A percentile compares a stretch with the other conserved stretches of the same genome.
Evolutionary conservation across 2,329 filamentous ascomycete species (phyloP).

Genomic region (Sporothrix brasiliensis): DNA sequence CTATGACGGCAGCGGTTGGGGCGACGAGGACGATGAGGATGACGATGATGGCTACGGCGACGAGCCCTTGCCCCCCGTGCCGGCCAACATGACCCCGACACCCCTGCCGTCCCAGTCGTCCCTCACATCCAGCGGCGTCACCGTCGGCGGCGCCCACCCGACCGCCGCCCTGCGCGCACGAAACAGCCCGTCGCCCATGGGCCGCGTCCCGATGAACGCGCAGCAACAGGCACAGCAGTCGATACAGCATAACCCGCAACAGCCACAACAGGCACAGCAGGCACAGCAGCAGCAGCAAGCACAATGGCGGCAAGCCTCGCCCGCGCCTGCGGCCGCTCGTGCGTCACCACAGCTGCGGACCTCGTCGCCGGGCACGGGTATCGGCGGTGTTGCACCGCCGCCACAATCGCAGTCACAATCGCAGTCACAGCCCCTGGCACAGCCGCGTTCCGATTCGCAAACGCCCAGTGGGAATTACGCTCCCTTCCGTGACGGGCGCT

Average conservation of each 20-base stretch:
- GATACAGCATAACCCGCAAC: background rate
- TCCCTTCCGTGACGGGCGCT: slow-evolving; percentile 45
- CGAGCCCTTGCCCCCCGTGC: slow-evolving; percentile 13
- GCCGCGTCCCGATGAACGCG: slow-evolving; percentile 37
- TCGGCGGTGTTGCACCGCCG: background rate
- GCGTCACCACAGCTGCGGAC: slow-evolving; percentile 31
- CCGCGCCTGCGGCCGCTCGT: slow-evolving; percentile 32
- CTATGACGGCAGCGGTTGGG: slow-evolving; percentile 96
- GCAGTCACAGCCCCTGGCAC: too few species aligned
- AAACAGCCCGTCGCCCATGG: slow-evolving; percentile 35
- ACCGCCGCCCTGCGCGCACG: slow-evolving; percentile 25
- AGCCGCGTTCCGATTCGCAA: slow-evolving; percentile 35
- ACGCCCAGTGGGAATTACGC: slow-evolving; percentile 40
- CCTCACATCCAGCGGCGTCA: background rate
- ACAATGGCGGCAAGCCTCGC: slow-evolving; percentile 32
- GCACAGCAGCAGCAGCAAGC: slow-evolving; percentile 7
- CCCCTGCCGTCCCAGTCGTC: background rate
- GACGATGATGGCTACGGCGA: slow-evolving; percentile 48
- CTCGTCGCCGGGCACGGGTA: slow-evolving; percentile 11
- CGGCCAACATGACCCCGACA: background rate
- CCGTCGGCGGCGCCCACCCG: slow-evolving; percentile 9
- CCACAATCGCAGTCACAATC: too few species aligned
- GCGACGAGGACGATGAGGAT: slow-evolving; percentile 68
- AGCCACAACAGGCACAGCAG: slow-evolving; percentile 5
- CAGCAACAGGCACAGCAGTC: slow-evolving; percentile 34